These are phyloP conservation scores for Salisapilia sapeloensis DNA, from an alignment of 352 stramenopile species.

Conservation along the genomic window DNA sequence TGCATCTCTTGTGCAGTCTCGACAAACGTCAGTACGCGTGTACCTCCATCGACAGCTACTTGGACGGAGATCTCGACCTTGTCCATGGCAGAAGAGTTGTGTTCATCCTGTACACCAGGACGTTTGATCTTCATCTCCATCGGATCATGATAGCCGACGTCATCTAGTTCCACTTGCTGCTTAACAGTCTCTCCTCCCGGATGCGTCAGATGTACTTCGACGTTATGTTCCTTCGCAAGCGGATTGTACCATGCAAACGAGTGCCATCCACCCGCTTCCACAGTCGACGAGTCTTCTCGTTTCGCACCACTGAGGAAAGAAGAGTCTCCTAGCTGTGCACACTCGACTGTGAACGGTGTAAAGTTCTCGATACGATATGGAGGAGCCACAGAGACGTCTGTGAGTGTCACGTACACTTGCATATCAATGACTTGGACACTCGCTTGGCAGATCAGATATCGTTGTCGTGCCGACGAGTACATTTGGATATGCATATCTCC, in stretches of 20 bases:
- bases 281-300: constrained; percentile 21
- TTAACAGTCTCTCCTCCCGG: constrained; percentile 42
- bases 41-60: constrained; percentile 64
- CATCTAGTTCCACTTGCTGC: constrained; percentile 52
- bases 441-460: constrained; percentile 62
- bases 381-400: constrained; percentile 55
- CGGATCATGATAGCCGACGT: constrained; percentile 56
- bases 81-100: constrained; percentile 4
- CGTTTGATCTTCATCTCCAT: constrained; percentile 14
- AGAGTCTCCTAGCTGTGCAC: constrained; percentile 42
- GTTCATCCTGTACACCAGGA: too few relatives aligned
- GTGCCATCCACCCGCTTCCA: constrained; percentile 56
- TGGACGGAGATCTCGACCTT: constrained; percentile 48
- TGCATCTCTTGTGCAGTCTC: constrained; percentile 67
- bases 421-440: constrained; percentile 80
- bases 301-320: constrained; percentile 44
- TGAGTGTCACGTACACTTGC: constrained; percentile 79
- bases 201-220: constrained; percentile 49
- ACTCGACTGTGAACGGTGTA: constrained; percentile 68
- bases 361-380: constrained; percentile 81
- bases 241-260: constrained; percentile 77
- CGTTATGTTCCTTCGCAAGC: constrained; percentile 63
- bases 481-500: constrained; percentile 70
- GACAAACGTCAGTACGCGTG: constrained; percentile 62
- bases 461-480: constrained; percentile 54